These are phyloP conservation scores for Calonectria pseudoturangicola DNA, from an alignment of 2,329 filamentous ascomycete genomes.

Conservation along the genomic window DNA sequence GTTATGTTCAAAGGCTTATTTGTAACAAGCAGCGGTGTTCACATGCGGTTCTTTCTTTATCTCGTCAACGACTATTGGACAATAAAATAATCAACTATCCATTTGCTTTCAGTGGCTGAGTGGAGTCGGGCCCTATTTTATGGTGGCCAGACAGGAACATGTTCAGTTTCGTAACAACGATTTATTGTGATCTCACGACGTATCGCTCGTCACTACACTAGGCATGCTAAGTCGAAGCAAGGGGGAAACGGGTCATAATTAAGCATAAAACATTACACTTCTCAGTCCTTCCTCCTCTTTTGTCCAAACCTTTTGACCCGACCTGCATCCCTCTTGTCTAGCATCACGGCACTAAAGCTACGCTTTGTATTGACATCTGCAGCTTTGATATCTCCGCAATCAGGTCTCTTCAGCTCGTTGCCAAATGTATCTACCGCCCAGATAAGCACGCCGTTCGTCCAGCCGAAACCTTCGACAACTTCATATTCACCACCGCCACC, in stretches of 20 bases:
- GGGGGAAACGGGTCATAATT: not conserved
- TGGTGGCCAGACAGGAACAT: too few species aligned
- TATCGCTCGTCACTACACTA: too few species aligned
- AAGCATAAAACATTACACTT: conserved; percentile 31
- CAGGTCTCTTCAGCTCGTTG: conserved; percentile 71
- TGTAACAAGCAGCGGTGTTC: not conserved
- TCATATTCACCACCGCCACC: conserved; percentile 81
- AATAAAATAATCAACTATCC: not conserved
- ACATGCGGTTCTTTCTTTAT: not conserved
- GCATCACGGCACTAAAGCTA: conserved; percentile 65
- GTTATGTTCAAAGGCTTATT: not conserved
- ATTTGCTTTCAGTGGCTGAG: not conserved
- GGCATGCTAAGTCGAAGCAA: too few species aligned
- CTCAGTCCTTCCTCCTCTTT: conserved; percentile 42
- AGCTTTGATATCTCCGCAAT: conserved; percentile 71
- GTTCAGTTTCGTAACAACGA: too few species aligned
- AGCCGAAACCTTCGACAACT: conserved; percentile 82
- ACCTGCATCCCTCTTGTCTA: conserved; percentile 66
- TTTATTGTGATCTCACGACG: too few species aligned
- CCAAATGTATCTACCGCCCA: conserved; percentile 80
- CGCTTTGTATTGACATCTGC: conserved; percentile 61
- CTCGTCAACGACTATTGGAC: not conserved
- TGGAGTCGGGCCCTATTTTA: too few species aligned
- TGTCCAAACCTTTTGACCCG: conserved; percentile 69
- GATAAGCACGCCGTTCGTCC: conserved; percentile 81